phyloP scores from a whole-genome alignment of 1,284 basidiomycete species.

The Marasmius sp. region DNA sequence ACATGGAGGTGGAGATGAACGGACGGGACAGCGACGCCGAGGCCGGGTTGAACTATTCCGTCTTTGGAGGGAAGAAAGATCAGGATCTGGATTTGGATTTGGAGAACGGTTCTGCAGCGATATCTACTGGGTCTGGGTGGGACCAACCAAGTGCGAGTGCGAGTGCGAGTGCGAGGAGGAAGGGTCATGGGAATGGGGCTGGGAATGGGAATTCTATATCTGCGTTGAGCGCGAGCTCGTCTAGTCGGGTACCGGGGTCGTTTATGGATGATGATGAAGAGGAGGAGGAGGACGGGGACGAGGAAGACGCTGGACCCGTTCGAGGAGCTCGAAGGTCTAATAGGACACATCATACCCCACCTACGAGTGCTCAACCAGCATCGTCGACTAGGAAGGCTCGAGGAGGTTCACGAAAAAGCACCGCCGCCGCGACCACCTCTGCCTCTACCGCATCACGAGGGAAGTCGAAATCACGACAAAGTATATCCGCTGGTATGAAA shows the following conservation, averaged over 20 bases:
- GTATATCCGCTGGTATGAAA: conserved; percentile 20
- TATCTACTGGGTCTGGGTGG: neutral
- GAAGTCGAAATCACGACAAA: conserved; percentile 17
- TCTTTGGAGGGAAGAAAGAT: neutral
- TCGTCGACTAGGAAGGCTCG: neutral
- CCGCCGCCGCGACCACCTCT: conserved; percentile 9
- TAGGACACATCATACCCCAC: conserved; percentile 16
- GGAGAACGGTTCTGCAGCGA: neutral
- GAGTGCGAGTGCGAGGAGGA: conserved; percentile 9
- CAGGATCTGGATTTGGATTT: neutral
- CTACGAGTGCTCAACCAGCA: conserved; percentile 15
- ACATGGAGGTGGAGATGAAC: neutral
- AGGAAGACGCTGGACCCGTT: conserved; percentile 4
- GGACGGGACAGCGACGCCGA: conserved; percentile 3
- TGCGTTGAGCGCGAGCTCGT: conserved; percentile 19
- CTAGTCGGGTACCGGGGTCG: conserved; percentile 36
- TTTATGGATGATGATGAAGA: conserved; percentile 35
- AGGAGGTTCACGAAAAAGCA: neutral
- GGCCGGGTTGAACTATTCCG: neutral
- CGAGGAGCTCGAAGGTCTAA: neutral
- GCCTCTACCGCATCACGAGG: conserved; percentile 14
- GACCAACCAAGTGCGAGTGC: neutral
- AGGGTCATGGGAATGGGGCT: conserved; percentile 12
- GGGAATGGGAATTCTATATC: neutral
- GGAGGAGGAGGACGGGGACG: conserved; percentile 22